A percentile compares a stretch with the other conserved stretches of the same genome.
Conservation (phyloP, 768 basidiomycete species). For the Collybia mongolica region DNA sequence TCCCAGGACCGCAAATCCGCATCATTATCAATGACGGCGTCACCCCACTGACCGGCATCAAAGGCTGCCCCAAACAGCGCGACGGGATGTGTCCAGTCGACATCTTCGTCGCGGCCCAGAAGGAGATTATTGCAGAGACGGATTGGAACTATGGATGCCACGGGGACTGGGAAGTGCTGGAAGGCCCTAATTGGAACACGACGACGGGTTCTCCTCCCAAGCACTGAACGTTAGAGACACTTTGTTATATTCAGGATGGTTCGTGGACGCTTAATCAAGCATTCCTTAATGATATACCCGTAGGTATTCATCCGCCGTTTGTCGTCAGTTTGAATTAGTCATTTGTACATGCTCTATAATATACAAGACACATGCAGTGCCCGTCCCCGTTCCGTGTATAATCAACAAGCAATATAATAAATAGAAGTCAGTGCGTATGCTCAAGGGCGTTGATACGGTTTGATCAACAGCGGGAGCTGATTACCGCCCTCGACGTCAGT, state of each 20-base stretch:
- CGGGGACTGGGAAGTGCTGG: slow-evolving; percentile 73
- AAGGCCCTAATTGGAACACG: slow-evolving; percentile 70
- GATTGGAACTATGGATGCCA: slow-evolving; percentile 78
- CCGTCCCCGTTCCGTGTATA: too few relatives aligned
- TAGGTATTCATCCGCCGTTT: too few relatives aligned
- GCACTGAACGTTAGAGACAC: background rate
- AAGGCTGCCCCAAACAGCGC: slow-evolving; percentile 67
- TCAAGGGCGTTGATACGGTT: slow-evolving; percentile 15
- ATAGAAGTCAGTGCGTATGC: too few relatives aligned
- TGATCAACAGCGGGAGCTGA: slow-evolving; percentile 44
- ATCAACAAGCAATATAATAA: too few relatives aligned
- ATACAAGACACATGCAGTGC: too few relatives aligned
- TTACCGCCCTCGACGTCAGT: slow-evolving; percentile 35
- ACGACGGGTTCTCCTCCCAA: slow-evolving; percentile 60
- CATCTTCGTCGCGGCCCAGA: slow-evolving; percentile 69
- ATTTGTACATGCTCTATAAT: too few relatives aligned
- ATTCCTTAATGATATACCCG: too few relatives aligned
- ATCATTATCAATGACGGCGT: slow-evolving; percentile 89
- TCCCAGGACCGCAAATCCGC: slow-evolving; percentile 61
- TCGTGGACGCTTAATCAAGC: too few relatives aligned
- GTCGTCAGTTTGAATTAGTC: too few relatives aligned
- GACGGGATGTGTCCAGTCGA: slow-evolving; percentile 79
- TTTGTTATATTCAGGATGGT: too few relatives aligned
- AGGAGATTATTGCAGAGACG: slow-evolving; percentile 58
- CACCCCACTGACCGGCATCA: slow-evolving; percentile 74